Evolutionary conservation across 2,329 filamentous ascomycete genomes (phyloP).

Genomic region (Xylaria sp.): DNA sequence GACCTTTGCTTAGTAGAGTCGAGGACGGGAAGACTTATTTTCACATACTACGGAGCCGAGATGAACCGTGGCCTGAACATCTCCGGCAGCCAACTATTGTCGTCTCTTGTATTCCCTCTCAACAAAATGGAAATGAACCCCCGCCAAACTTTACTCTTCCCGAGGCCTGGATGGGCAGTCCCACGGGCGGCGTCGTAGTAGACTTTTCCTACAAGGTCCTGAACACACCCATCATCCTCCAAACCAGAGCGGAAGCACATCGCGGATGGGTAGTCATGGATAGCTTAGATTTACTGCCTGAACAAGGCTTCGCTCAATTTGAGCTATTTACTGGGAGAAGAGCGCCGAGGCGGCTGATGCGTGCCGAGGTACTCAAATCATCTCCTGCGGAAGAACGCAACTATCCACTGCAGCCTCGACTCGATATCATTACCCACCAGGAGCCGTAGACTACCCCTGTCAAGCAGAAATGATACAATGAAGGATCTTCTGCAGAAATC

Average conservation of each 20-base stretch:
- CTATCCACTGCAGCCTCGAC: conserved; percentile 47
- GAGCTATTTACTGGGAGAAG: conserved; percentile 78
- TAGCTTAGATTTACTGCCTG: conserved; percentile 75
- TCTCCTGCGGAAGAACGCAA: conserved; percentile 50
- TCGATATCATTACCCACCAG: conserved; percentile 49
- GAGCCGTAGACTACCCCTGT: conserved; percentile 38
- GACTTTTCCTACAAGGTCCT: conserved; percentile 78
- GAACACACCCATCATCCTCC: conserved; percentile 71
- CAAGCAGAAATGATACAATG: neutral
- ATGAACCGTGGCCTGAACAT: conserved; percentile 68
- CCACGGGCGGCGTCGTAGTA: conserved; percentile 76
- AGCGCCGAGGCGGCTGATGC: conserved; percentile 73
- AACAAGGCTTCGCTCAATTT: conserved; percentile 82
- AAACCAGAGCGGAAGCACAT: conserved; percentile 65
- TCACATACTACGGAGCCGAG: conserved; percentile 62
- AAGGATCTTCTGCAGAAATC: no score
- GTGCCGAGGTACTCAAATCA: conserved; percentile 62
- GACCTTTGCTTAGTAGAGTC: conserved; percentile 51
- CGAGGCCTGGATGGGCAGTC: conserved; percentile 70
- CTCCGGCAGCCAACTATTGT: conserved; percentile 74
- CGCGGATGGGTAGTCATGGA: conserved; percentile 77
- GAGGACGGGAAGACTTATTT: conserved; percentile 53
- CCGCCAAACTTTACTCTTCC: conserved; percentile 75
- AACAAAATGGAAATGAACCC: conserved; percentile 66
- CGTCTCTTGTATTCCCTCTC: conserved; percentile 76